A percentile compares a stretch with the other conserved stretches of the same genome.
Conservation (phyloP, 345 rosid species). For the Populus alba region DNA sequence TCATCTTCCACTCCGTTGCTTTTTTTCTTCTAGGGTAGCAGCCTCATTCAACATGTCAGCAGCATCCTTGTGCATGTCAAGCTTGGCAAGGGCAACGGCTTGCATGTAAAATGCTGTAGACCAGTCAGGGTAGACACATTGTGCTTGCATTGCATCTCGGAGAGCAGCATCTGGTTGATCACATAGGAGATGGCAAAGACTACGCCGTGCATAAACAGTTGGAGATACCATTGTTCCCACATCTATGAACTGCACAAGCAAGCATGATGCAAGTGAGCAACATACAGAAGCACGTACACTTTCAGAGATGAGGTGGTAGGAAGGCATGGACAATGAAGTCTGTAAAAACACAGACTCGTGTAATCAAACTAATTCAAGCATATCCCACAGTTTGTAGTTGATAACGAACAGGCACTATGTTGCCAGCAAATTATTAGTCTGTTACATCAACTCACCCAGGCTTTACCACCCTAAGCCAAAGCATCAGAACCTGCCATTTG, state of each 20-base stretch:
- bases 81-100: conserved; percentile 77
- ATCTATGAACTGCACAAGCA: conserved; percentile 60
- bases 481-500: neutral
- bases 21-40: conserved; percentile 62
- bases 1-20: conserved; percentile 43
- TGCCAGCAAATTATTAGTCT: neutral
- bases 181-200: conserved; percentile 69
- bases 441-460: neutral
- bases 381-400: neutral
- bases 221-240: conserved; percentile 87
- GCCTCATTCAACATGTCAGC: conserved; percentile 81
- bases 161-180: conserved; percentile 86
- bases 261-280: neutral
- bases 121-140: conserved; percentile 82
- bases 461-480: neutral
- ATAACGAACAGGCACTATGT: neutral
- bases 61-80: conserved; percentile 85
- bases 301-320: neutral
- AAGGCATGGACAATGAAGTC: neutral
- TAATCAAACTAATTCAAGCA: neutral
- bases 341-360: neutral
- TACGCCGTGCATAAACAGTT: conserved; percentile 73
- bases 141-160: conserved; percentile 94
- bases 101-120: conserved; percentile 89
- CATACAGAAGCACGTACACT: neutral